Base-by-base conservation (phyloP, 768 basidiomycete species). In the Pleurotus salmoneostramineus region DNA sequence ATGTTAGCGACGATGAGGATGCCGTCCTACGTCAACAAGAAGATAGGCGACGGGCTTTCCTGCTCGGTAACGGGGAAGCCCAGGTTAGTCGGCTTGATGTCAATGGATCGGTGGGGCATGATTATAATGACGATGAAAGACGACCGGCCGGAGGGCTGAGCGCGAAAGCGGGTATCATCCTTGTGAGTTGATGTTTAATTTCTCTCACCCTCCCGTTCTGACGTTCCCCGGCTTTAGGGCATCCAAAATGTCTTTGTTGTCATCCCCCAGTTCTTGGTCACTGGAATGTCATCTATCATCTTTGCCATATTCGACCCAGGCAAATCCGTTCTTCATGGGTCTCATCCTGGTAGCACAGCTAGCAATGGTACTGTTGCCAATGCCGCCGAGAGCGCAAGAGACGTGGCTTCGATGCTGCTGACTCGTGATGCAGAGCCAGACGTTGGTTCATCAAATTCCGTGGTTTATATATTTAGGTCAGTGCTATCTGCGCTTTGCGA, bases 221-320 rank as follows among this genome's bases (percentile, higher is more conserved):
- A 54, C 27, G 21, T 27, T 27, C 21, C 32, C 35, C 46, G 37
- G 40, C 37, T 11, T 35, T 60, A 94, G 92, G 95, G 96, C 42
- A 96, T 98, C 54, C 95, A 98, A 71, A 98, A 97, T 66, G 83
- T 97, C 58, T 96, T 91, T 71, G 77, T 98, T 60, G 96, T 98
- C 58, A 74, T 97, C 5, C 96, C 96, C 0, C 96, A 98, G 66
- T 95, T 98, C 72, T 78, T 98, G 42, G 89, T 95, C 34, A 95
- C 92, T 0, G 93, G 87, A 21, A 70, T 98, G 4, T 86, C 93
- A 0, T 84, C 94, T 7, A 74, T 95, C 60, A 80, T 98, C 47
- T 97, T 98, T 65, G 91, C 90, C 12, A 71, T 97, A 4, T 78
- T 94, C 60, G 95, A 96, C 59, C 87, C 89, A 0, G 66, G 72